phyloP scores from a whole-genome alignment of 345 rosid genomes.

The Linum usitatissimum region DNA sequence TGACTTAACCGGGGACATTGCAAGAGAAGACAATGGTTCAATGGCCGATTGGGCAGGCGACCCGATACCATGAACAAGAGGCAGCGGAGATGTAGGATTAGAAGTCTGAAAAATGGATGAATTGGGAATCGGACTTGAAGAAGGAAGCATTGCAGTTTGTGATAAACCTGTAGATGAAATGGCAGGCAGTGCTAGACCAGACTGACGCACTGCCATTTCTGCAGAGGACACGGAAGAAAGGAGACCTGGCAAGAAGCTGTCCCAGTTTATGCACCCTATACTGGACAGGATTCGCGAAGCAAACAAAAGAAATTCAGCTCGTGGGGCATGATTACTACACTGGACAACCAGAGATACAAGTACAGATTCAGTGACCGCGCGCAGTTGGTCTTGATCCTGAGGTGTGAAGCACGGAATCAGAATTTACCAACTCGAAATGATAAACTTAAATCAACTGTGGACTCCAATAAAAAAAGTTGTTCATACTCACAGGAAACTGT shows the following conservation, averaged over 20 bases:
- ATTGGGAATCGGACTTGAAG: constrained; percentile 36
- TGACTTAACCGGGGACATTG: constrained; percentile 50
- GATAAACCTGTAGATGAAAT: constrained; percentile 47
- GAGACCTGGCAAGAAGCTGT: constrained; percentile 68
- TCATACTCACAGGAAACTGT: constrained; percentile 53
- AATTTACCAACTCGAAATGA: constrained; percentile 2
- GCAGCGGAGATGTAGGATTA: constrained; percentile 50
- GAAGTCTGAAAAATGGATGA: constrained; percentile 52
- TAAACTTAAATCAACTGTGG: not conserved
- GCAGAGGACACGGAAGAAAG: constrained; percentile 73
- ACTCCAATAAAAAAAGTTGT: not conserved
- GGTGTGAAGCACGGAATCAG: constrained; percentile 3
- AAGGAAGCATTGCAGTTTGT: constrained; percentile 46
- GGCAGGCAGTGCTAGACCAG: constrained; percentile 42
- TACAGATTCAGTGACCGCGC: constrained; percentile 65
- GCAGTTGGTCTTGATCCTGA: constrained; percentile 81
- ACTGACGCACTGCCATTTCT: constrained; percentile 54
- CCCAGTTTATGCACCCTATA: constrained; percentile 82
- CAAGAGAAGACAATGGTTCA: constrained; percentile 45
- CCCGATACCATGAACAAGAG: constrained; percentile 66
- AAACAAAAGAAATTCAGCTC: constrained; percentile 90
- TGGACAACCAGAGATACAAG: constrained; percentile 66
- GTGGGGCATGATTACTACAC: constrained; percentile 76
- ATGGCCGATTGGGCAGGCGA: constrained; percentile 62
- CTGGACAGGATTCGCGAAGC: constrained; percentile 62